phyloP scores from a whole-genome alignment of 345 rosid genomes.

The Boechera divaricarpa region DNA sequence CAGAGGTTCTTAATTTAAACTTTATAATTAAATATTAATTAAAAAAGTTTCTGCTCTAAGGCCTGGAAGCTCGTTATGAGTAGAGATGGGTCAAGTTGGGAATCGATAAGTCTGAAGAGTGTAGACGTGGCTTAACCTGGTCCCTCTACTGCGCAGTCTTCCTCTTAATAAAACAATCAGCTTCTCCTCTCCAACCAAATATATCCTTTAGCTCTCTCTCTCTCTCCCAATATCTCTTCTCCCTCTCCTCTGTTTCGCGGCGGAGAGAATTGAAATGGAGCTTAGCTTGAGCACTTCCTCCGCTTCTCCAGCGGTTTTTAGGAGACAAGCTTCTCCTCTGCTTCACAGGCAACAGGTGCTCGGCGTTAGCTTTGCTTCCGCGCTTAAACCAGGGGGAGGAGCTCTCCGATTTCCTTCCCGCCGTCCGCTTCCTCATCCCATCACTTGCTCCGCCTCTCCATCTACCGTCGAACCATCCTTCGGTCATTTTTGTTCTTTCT shows the following conservation, averaged over 20 bases:
- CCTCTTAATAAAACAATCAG: slow-evolving; percentile 6
- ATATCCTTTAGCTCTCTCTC: slow-evolving; percentile 33
- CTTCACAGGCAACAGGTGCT: slow-evolving; percentile 50
- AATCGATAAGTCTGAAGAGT: slow-evolving; percentile 31
- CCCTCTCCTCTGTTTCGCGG: slow-evolving; percentile 33
- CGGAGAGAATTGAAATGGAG: slow-evolving; percentile 58
- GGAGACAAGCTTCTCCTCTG: slow-evolving; percentile 43
- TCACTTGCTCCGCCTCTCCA: slow-evolving; percentile 72
- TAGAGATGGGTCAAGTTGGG: slow-evolving; percentile 10
- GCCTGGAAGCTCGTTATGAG: background rate
- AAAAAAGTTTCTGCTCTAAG: background rate
- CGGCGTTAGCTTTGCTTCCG: slow-evolving; percentile 54
- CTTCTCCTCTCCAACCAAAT: slow-evolving; percentile 55
- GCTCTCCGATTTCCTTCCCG: slow-evolving; percentile 54
- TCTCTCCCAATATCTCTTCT: slow-evolving; percentile 1
- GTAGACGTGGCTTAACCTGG: slow-evolving; percentile 50
- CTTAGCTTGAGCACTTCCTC: slow-evolving; percentile 53
- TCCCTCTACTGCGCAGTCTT: slow-evolving; percentile 37
- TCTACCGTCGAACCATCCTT: slow-evolving; percentile 56
- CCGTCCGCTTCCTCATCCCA: slow-evolving; percentile 42
- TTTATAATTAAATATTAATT: too few species aligned
- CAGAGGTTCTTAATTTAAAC: too few species aligned
- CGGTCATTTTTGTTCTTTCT: slow-evolving; percentile 49
- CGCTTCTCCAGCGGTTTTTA: slow-evolving; percentile 41
- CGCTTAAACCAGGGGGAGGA: slow-evolving; percentile 38